Percentiles rank a stretch among this genome's conserved stretches.
Evolutionary conservation across 306 rosid genomes (phyloP).

Genomic region (Spatholobus suberectus): DNA sequence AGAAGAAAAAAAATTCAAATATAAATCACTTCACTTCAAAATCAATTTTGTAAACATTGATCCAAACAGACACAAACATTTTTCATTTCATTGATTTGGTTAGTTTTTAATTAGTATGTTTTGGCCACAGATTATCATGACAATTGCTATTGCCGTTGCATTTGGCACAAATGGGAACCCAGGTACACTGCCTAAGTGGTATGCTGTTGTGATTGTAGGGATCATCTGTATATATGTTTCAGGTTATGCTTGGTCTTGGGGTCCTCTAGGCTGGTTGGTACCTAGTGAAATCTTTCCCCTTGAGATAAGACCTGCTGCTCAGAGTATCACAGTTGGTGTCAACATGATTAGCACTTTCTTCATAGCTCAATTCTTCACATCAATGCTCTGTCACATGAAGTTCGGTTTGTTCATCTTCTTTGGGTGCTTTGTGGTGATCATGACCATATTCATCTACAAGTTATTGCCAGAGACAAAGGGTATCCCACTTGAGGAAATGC

Average conservation of each 20-base stretch:
- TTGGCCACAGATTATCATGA: slow-evolving; percentile 54
- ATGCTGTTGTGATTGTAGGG: slow-evolving; percentile 52
- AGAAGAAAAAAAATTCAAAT: not conserved
- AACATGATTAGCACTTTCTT: slow-evolving; percentile 76
- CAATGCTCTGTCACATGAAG: slow-evolving; percentile 72
- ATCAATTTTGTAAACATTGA: not conserved
- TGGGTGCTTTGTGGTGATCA: slow-evolving; percentile 56
- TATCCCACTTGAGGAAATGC: slow-evolving; percentile 78
- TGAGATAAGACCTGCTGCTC: slow-evolving; percentile 73
- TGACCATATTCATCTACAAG: slow-evolving; percentile 63
- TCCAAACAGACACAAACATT: not conserved
- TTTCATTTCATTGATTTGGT: not conserved
- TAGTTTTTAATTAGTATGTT: not conserved
- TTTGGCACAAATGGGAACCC: slow-evolving; percentile 71
- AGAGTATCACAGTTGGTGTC: slow-evolving; percentile 58
- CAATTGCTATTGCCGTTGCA: slow-evolving; percentile 58
- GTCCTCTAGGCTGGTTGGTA: slow-evolving; percentile 85
- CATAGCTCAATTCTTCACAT: slow-evolving; percentile 72
- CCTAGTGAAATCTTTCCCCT: slow-evolving; percentile 80
- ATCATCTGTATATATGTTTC: slow-evolving; percentile 65
- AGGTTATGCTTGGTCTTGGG: slow-evolving; percentile 89
- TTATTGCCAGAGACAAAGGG: slow-evolving; percentile 76
- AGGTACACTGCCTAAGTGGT: slow-evolving; percentile 56
- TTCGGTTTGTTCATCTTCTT: slow-evolving; percentile 77
- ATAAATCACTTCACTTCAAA: not conserved